Evolutionary conservation across 371 early-diverging fungal species (phyloP).

Genomic region (Haplosporangium sp.): DNA sequence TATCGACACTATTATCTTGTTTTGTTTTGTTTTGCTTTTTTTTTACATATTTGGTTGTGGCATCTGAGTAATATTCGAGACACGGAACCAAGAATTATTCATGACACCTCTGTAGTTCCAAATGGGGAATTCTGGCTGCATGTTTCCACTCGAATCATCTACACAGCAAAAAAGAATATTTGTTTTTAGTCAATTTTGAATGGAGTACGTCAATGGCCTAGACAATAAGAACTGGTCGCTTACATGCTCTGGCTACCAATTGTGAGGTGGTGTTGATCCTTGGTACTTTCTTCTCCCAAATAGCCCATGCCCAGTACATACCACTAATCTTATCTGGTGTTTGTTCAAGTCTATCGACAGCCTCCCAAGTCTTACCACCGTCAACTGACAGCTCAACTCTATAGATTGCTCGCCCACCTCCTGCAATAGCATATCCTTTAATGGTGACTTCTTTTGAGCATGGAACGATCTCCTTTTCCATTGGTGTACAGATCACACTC

Average conservation of each 20-base stretch:
- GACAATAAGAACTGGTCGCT: background rate
- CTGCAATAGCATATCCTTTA: slow-evolving; percentile 73
- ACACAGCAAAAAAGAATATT: background rate
- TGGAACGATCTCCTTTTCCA: slow-evolving; percentile 31
- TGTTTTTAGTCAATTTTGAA: too few species aligned
- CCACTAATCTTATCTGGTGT: slow-evolving; percentile 50
- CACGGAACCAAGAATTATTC: slow-evolving; percentile 79
- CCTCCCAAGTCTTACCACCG: slow-evolving; percentile 85
- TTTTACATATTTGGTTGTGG: slow-evolving; percentile 21
- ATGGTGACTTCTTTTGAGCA: slow-evolving; percentile 49
- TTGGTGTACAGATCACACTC: slow-evolving; percentile 72
- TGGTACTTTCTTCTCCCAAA: slow-evolving; percentile 73
- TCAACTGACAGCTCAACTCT: slow-evolving; percentile 89
- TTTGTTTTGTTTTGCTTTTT: background rate
- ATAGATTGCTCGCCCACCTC: slow-evolving; percentile 71
- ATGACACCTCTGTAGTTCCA: slow-evolving; percentile 91
- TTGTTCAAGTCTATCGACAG: slow-evolving; percentile 58
- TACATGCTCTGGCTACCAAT: slow-evolving; percentile 81
- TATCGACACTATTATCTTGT: too few species aligned
- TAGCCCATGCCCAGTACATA: slow-evolving; percentile 81
- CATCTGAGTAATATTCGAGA: slow-evolving; percentile 27
- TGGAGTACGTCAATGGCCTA: background rate
- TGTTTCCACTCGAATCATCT: slow-evolving; percentile 81
- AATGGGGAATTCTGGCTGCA: slow-evolving; percentile 80
- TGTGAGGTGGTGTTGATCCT: slow-evolving; percentile 54